A percentile compares a stretch with the other conserved stretches of the same genome.
Conservation (phyloP, 2,329 filamentous ascomycete species). For the Penicillium sp. region DNA sequence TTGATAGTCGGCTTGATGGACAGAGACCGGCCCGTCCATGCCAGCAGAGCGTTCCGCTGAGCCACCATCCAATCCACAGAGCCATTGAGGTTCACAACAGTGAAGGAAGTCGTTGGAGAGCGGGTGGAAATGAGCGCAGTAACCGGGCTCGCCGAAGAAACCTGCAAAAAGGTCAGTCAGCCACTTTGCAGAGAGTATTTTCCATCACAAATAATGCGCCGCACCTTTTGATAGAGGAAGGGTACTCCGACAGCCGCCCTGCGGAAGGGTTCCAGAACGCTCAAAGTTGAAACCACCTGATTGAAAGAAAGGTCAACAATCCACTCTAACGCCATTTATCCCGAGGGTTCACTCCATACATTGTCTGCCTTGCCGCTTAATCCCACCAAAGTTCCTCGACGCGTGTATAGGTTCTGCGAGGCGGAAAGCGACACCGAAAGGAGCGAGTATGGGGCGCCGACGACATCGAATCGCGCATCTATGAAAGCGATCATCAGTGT, state of each 20-base stretch:
- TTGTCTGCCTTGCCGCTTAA: conserved; percentile 89
- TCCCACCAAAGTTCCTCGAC: conserved; percentile 85
- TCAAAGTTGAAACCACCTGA: conserved; percentile 84
- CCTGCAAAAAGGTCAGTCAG: conserved; percentile 44
- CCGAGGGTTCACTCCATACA: conserved; percentile 52
- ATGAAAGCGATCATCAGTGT: conserved; percentile 41
- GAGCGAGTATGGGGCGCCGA: conserved; percentile 89
- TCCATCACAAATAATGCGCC: background rate
- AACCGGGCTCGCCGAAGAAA: conserved; percentile 83
- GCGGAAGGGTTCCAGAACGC: conserved; percentile 78
- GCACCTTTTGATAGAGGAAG: conserved; percentile 81
- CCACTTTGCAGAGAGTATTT: background rate
- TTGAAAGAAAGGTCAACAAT: conserved; percentile 1
- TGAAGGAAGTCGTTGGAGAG: conserved; percentile 81
- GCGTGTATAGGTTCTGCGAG: conserved; percentile 89
- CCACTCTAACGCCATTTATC: background rate
- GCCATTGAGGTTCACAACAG: conserved; percentile 85
- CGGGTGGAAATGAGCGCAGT: conserved; percentile 88
- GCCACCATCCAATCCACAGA: conserved; percentile 93
- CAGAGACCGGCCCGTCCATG: conserved; percentile 92
- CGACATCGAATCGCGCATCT: conserved; percentile 95
- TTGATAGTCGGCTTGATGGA: conserved; percentile 74
- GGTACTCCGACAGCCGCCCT: conserved; percentile 81
- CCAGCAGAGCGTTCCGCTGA: conserved; percentile 84
- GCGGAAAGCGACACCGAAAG: conserved; percentile 91